Evolutionary conservation across 2,329 filamentous ascomycete species (phyloP), one percentile per base, ranked within the genome.

Genomic region (Colletotrichum australisinense): DNA sequence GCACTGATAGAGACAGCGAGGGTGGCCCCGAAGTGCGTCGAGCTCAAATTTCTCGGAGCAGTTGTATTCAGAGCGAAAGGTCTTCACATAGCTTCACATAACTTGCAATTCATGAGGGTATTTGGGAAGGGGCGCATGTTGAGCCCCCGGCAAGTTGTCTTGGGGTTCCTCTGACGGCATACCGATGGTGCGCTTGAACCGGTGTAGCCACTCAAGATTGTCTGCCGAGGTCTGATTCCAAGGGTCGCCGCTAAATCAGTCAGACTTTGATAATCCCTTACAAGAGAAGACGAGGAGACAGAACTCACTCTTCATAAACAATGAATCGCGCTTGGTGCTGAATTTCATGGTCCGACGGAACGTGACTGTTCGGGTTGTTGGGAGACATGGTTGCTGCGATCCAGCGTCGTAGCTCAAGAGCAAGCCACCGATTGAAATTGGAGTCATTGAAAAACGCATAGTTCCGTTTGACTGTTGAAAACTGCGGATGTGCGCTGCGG

Each of bases 341-440:
- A 1, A 84, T 69, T 35, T 84, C 81, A 12, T 79, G 77, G 26
- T 84, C 82, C 0, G 81, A 83, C 0, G 82, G 82, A 0, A 81
- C 66, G 1, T 78, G 78, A 8, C 69, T 79, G 62, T 75, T 77
- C 16, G 79, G 79, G n/a, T 80, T 80, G 22, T 76, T 78, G 63
- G 74, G 81, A 8, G 76, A 81, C 80, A 77, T 83, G 1, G 77
- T 79, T 0, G 77, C 74, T 1, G 78, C 77, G 1, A 76, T 77
- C 64, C 77, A 79, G 2, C 77, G 75, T 24, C 77, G 7, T 38
- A 76, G 38, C 46, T 78, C 74, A 12, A 74, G 55, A 6, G 74
- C 26, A 30, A 81, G 69, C 75, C 77, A 78, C 2, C 73, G 62
- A 24, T 79, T 74, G 38, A 79, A 78, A 11, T 81, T 75, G 1